Percentiles rank a stretch among this genome's conserved stretches.
Conservation (phyloP, 2,329 filamentous ascomycete genomes). For the Pestalotiopsis sp. region DNA sequence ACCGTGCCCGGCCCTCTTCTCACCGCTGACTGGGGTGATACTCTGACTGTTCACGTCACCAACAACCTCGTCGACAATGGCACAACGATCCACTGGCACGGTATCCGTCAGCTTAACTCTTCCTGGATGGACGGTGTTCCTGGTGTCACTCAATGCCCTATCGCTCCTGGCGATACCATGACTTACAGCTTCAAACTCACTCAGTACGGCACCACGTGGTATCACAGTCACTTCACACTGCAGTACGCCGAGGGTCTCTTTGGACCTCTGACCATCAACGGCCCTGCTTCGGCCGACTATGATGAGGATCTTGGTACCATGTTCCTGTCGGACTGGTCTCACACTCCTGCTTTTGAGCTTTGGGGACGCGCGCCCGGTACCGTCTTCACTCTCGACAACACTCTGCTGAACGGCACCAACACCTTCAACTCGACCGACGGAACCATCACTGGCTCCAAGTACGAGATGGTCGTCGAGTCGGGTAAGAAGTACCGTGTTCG, state of each 20-base stretch:
- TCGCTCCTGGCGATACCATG: conserved; percentile 51
- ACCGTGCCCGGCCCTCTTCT: conserved; percentile 62
- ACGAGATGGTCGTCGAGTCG: conserved; percentile 32
- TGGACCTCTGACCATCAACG: conserved; percentile 63
- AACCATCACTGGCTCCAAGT: conserved; percentile 17
- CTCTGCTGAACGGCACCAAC: conserved; percentile 34
- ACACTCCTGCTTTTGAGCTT: conserved; percentile 42
- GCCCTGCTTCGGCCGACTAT: conserved; percentile 59
- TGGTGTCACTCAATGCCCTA: conserved; percentile 50
- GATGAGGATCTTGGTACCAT: conserved; percentile 64
- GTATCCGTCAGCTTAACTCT: conserved; percentile 56
- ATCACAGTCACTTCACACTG: conserved; percentile 60
- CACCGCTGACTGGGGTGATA: conserved; percentile 48
- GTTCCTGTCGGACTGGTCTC: conserved; percentile 62
- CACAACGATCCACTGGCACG: conserved; percentile 66
- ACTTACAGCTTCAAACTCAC: conserved; percentile 58
- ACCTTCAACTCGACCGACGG: conserved; percentile 31
- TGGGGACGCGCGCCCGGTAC: conserved; percentile 29
- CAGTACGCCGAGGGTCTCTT: conserved; percentile 53
- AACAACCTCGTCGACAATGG: conserved; percentile 57
- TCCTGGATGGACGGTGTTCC: conserved; percentile 59
- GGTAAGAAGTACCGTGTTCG: conserved; percentile 47
- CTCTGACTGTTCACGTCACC: conserved; percentile 52
- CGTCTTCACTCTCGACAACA: conserved; percentile 44
- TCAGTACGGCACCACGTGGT: conserved; percentile 59